Conservation (phyloP, 768 basidiomycete species). For the Tephrocybe sp. region DNA sequence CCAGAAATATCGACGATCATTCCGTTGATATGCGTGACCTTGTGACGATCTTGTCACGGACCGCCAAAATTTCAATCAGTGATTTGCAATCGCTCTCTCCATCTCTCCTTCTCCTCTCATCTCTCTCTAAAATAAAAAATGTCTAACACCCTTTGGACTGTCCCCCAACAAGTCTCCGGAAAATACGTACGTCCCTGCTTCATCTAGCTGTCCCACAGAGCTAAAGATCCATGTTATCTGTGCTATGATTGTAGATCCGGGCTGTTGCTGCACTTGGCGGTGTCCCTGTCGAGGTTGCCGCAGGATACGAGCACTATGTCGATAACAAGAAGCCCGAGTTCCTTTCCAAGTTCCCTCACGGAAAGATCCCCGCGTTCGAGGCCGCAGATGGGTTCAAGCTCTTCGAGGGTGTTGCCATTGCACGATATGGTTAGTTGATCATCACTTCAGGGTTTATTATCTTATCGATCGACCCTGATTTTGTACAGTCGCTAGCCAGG, state of each 20-base stretch:
- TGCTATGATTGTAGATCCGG: constrained; percentile 38
- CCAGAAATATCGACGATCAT: no score
- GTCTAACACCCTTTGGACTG: constrained; percentile 61
- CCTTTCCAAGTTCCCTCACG: constrained; percentile 69
- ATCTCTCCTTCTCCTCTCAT: constrained; percentile 21
- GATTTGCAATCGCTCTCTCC: constrained; percentile 2
- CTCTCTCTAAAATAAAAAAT: constrained; percentile 36
- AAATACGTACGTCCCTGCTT: constrained; percentile 41
- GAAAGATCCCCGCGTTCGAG: constrained; percentile 86
- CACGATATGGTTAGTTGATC: constrained; percentile 76
- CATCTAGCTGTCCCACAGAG: not conserved
- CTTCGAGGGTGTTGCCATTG: constrained; percentile 77
- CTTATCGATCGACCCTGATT: constrained; percentile 28
- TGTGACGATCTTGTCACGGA: not conserved
- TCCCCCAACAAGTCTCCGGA: constrained; percentile 36
- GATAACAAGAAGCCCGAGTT: constrained; percentile 73
- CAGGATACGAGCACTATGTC: constrained; percentile 54
- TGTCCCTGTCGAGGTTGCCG: constrained; percentile 51
- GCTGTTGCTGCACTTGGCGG: constrained; percentile 62
- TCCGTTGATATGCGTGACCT: not conserved
- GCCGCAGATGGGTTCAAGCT: constrained; percentile 73
- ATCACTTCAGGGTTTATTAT: constrained; percentile 23
- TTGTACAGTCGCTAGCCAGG: constrained; percentile 64
- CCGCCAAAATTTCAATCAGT: constrained; percentile 1
- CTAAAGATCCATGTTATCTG: constrained; percentile 4